Evolutionary conservation across 1,284 basidiomycete species (phyloP), one percentile per base, ranked within the genome.

Genomic region (Ceratobasidium sp.): DNA sequence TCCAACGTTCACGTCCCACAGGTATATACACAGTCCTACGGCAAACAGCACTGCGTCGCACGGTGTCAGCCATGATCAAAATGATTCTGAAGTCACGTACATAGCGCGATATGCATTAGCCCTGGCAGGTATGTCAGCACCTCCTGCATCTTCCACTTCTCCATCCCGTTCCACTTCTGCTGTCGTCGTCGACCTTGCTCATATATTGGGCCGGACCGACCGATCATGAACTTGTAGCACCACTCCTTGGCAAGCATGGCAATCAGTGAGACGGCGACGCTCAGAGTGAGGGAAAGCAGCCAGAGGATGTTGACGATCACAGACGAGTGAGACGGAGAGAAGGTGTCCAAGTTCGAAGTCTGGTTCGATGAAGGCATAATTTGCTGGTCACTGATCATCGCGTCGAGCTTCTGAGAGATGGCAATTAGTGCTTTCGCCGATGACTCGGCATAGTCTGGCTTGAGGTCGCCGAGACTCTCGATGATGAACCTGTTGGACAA

Each of bases 131-230:
- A 53, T 28, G 42, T 58, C 55, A 71, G 23, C 20, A 71, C n/a
- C 20, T 60, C 55, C 23, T 58, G 13, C 69, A 71, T 71, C 42
- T 58, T 71, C 69, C 69, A 71, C n/a, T 18, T 20, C 23, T 58
- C 55, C 18, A 71, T 53, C 12, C 55, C 69, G 56, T 71, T 28
- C 55, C 53, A 71, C 18, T 40, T 53, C 26, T 60, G 53, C 55
- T 71, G 69, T 42, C 69, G 53, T 60, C 55, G 42, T 33, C 66
- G 44, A 12, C 44, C 66, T 46, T 68, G 66, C 15, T 26, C 7
- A 26, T 18, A 28, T 10, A 44, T 23, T 26, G 18, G 44, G 13
- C 66, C 66, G 26, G 66, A 49, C 9, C 66, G 66, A 4, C 46
- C 46, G 18, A 44, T 51, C 66, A 68, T 68, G 20, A 51, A 68